phyloP scores from a whole-genome alignment of 208 protist genomes.

The Lotmaria passim region DNA sequence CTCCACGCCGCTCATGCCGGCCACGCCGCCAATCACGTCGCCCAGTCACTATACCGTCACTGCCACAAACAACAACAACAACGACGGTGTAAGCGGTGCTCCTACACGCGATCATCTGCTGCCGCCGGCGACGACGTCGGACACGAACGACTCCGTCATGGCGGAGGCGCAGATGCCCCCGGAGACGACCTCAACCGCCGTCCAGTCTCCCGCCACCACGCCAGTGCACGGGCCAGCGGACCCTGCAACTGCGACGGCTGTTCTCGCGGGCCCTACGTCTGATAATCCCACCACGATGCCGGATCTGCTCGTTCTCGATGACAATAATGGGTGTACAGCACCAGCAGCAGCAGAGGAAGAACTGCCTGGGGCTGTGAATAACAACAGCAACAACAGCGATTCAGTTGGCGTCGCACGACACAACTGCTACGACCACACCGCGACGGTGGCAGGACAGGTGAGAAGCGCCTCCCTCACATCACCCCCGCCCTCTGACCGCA shows the following conservation, averaged over 20 bases:
- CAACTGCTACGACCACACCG: neutral
- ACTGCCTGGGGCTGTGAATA: no score
- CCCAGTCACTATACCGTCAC: neutral
- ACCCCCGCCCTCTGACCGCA: conserved; percentile 2
- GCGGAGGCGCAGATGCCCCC: conserved; percentile 11
- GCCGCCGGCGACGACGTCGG: conserved; percentile 1
- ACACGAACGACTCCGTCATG: conserved; percentile 16
- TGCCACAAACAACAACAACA: conserved; percentile 1
- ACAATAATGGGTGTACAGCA: no score
- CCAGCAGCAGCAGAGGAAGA: no score
- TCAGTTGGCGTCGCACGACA: no score
- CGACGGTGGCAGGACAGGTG: neutral
- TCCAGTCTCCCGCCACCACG: conserved; percentile 15
- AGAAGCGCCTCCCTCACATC: neutral
- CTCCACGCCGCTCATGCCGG: neutral
- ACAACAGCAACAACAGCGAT: no score
- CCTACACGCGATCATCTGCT: conserved; percentile 14
- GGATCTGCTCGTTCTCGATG: no score
- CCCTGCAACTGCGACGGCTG: neutral
- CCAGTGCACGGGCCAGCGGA: neutral
- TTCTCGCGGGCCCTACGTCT: neutral
- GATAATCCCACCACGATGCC: no score
- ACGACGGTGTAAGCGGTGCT: neutral
- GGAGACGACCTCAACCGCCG: conserved; percentile 13
- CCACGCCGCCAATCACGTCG: neutral